Percentiles rank a stretch among this genome's conserved stretches.
Evolutionary conservation across 139 green algal genomes (phyloP).

Genomic region (Chlamydomonas incerta): DNA sequence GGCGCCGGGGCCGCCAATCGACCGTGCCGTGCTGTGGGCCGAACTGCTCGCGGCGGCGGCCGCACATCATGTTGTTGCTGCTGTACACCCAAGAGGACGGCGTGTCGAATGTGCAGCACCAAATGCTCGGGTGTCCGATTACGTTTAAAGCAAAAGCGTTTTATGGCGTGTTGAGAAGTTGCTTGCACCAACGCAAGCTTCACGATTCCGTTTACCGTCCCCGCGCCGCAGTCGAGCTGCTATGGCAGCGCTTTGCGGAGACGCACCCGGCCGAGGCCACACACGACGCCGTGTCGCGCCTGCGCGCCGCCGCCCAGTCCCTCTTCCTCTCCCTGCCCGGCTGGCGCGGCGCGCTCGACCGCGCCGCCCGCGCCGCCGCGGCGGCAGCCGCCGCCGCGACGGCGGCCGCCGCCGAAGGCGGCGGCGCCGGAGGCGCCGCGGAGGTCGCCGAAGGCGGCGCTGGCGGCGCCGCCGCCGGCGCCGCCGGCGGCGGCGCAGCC

Average conservation of each 20-base stretch:
- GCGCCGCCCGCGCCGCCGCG: neutral
- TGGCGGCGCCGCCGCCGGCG: neutral
- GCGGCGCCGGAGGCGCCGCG: neutral
- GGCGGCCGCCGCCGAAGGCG: neutral
- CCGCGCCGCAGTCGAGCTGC: constrained; percentile 20
- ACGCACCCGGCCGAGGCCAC: neutral
- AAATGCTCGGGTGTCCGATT: too few relatives aligned
- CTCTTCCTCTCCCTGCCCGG: constrained; percentile 13
- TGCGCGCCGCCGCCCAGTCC: constrained; percentile 4
- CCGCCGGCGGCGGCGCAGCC: neutral
- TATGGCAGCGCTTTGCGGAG: constrained; percentile 17
- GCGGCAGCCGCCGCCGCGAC: neutral
- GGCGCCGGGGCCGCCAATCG: too few relatives aligned
- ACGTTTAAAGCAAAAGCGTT: too few relatives aligned
- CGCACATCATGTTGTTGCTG: too few relatives aligned
- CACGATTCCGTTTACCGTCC: too few relatives aligned
- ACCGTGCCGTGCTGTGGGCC: too few relatives aligned
- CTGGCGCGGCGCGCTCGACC: constrained; percentile 11
- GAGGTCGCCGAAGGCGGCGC: neutral
- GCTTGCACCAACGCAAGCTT: too few relatives aligned
- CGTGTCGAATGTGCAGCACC: too few relatives aligned
- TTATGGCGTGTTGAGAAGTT: too few relatives aligned
- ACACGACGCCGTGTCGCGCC: neutral
- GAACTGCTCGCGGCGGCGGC: too few relatives aligned
- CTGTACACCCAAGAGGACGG: too few relatives aligned